Percentiles rank a stretch among this genome's conserved stretches.
Evolutionary conservation across 2,329 filamentous ascomycete genomes (phyloP).

Genomic region (Aureobasidium namibiae): DNA sequence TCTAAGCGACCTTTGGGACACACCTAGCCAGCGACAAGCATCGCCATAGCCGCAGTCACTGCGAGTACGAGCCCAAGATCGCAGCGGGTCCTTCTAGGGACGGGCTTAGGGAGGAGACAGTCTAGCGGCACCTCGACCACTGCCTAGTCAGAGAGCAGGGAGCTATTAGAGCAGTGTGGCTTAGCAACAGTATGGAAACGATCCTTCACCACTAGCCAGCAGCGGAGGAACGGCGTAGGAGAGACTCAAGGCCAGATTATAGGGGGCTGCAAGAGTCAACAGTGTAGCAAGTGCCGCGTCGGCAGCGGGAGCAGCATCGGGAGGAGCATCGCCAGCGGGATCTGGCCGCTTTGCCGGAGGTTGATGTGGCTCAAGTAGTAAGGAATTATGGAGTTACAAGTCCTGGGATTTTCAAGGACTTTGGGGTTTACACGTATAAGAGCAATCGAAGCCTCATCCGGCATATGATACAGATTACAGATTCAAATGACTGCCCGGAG

Average conservation of each 20-base stretch:
- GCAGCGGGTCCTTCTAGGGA: constrained; percentile 17
- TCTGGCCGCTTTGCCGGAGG: constrained; percentile 8
- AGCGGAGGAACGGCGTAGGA: constrained; percentile 63
- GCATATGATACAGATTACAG: no score
- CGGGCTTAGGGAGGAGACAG: not conserved
- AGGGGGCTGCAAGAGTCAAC: constrained; percentile 31
- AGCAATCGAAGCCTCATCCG: no score
- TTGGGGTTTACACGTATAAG: no score
- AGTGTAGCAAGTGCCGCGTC: not conserved
- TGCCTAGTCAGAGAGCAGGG: constrained; percentile 65
- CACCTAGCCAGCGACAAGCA: constrained; percentile 32
- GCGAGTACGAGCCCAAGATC: constrained; percentile 25
- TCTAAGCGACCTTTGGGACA: constrained; percentile 54
- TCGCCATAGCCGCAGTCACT: constrained; percentile 17
- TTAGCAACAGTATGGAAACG: constrained; percentile 30
- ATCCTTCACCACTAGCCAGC: constrained; percentile 28
- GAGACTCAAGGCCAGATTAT: constrained; percentile 69
- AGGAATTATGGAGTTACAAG: not conserved
- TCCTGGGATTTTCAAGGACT: no score
- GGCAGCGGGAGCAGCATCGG: not conserved
- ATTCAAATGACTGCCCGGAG: no score
- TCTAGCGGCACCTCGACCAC: constrained; percentile 40
- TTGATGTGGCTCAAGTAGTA: not conserved
- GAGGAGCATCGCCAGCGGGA: not conserved
- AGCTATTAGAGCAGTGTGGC: constrained; percentile 57